Evolutionary conservation across 2,329 filamentous ascomycete species (phyloP).

Genomic region (Tolypocladium nubicola): DNA sequence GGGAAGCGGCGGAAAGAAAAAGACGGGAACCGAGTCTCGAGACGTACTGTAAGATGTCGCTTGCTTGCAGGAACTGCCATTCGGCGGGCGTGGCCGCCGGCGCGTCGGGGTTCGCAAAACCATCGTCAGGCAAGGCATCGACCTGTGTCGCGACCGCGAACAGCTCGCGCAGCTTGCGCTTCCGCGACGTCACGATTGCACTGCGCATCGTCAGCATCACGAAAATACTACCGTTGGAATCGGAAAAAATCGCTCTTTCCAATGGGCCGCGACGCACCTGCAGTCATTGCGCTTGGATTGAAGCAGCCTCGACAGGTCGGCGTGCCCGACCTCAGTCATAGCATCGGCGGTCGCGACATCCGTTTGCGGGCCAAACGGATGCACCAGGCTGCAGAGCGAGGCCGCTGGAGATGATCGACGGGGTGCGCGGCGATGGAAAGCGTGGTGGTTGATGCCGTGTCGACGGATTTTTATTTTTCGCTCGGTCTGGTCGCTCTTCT

Average conservation of each 20-base stretch:
- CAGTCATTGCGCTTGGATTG: constrained; percentile 53
- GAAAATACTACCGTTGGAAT: constrained; percentile 34
- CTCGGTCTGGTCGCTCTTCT: constrained; percentile 8
- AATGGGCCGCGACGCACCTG: constrained; percentile 38
- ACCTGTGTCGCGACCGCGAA: constrained; percentile 68
- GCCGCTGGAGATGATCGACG: constrained; percentile 17
- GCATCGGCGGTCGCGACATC: constrained; percentile 59
- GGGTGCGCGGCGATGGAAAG: constrained; percentile 19
- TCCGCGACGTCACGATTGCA: constrained; percentile 71
- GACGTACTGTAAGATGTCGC: constrained; percentile 51
- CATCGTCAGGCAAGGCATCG: constrained; percentile 48
- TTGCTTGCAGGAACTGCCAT: constrained; percentile 43
- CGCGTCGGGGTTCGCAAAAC: constrained; percentile 47
- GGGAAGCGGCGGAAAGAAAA: constrained; percentile 8
- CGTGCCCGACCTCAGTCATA: constrained; percentile 60
- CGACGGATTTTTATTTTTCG: constrained; percentile 20
- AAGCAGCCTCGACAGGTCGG: constrained; percentile 56
- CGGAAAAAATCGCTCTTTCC: constrained; percentile 39
- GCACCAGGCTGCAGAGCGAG: constrained; percentile 17
- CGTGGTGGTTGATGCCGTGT: constrained; percentile 14
- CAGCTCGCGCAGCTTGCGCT: constrained; percentile 83
- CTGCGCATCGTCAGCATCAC: constrained; percentile 37
- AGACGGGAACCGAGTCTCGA: constrained; percentile 5
- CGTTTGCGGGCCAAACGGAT: constrained; percentile 56
- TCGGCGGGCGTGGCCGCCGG: constrained; percentile 40